Evolutionary conservation across 2,329 filamentous ascomycete species (phyloP), one percentile per base, ranked within the genome.

Genomic region (Fusarium xyrophilum): DNA sequence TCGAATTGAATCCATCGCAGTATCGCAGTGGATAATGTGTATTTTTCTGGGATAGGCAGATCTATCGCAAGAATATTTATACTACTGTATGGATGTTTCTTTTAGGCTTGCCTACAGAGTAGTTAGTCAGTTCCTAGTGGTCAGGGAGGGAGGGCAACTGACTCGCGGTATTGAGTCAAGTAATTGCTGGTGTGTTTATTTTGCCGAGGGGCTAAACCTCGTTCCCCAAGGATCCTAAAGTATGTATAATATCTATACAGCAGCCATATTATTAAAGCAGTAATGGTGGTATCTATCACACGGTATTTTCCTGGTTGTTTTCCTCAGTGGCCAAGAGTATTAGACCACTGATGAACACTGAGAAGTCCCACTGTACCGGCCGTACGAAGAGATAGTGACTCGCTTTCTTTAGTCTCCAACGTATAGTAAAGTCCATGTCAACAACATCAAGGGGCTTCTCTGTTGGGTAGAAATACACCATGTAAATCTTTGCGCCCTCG

Each of bases 11-110:
- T 14, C 36, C n/a, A 21, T 39, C 1, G 0, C 13, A 6, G 1
- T 39, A 21, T 39, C 1, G 0, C 13, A 6, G 1, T 39, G 10
- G 0, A 14, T 21, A 39, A 39, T 1, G 5, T n/a, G 13, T n/a
- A 13, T 12, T 19, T 19, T 36, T 10, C 19, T 36, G 6, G 6
- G 35, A 11, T 19, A 4, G 17, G 35, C 19, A 17, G 19, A 6
- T 36, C 17, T n/a, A 6, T 36, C 12, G 11, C 17, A 21, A 4
- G 36, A 38, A 38, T 14, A 38, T n/a, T 21, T 2, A 6, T 1
- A 14, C n/a, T 21, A 0, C 19, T 14, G n/a, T 38, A n/a, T 21
- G 7, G 1, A 9, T 21, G 36, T 38, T 21, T 9, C 0, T n/a
- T 38, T 9, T 9, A 2, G 36, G 19, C 19, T 38, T 38, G 35